These are phyloP conservation scores for Pseudoperonospora humuli DNA, from an alignment of 352 stramenopile species.

Conservation along the genomic window DNA sequence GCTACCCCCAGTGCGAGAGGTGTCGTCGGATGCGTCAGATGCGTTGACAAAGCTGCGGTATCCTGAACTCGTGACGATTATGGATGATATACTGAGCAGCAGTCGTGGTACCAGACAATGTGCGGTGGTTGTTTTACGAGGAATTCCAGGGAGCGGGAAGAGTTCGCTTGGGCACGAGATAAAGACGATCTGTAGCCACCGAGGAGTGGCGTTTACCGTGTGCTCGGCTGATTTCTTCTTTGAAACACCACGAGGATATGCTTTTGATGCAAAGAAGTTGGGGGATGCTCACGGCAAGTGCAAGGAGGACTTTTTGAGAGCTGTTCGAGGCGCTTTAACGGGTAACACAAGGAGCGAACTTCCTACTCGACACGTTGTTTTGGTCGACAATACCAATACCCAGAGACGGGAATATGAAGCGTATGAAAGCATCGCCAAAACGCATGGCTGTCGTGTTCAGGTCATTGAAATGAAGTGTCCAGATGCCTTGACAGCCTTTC, in stretches of 20 bases:
- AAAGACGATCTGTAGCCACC: conserved; percentile 24
- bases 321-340: conserved; percentile 12
- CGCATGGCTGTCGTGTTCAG: conserved; percentile 17
- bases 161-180: conserved; percentile 47
- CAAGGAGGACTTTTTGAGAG: conserved; percentile 31
- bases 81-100: conserved; percentile 32
- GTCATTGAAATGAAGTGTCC: conserved; percentile 53
- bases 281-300: conserved; percentile 39
- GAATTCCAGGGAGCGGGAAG: conserved; percentile 69
- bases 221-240: conserved; percentile 70
- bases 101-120: conserved; percentile 9
- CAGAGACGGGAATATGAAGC: conserved; percentile 58
- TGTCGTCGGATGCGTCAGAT: not conserved
- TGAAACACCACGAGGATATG: conserved; percentile 49
- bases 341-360: not conserved
- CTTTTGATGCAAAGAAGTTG: conserved; percentile 51
- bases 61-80: conserved; percentile 24
- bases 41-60: conserved; percentile 16
- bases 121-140: conserved; percentile 54
- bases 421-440: conserved; percentile 36
- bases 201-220: conserved; percentile 19
- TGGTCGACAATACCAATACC: conserved; percentile 73
- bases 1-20: conserved; percentile 10
- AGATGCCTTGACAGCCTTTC: conserved; percentile 35
- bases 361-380: conserved; percentile 26